Conservation (phyloP, 2,329 filamentous ascomycete species). For the Fusarium papillatum region DNA sequence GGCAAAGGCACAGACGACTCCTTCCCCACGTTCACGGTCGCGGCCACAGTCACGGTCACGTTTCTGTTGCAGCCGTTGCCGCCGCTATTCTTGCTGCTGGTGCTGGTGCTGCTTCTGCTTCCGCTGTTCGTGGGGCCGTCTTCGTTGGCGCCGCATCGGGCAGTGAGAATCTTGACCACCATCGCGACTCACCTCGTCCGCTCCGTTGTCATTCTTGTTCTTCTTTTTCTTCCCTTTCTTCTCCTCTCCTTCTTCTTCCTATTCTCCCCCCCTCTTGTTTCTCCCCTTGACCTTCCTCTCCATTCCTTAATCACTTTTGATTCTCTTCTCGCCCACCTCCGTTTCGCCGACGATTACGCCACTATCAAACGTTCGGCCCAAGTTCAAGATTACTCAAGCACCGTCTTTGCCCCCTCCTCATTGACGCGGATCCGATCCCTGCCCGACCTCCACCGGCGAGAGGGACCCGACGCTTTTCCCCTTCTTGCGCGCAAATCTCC, state of each 20-base stretch:
- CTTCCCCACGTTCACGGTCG: constrained; percentile 23
- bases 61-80: constrained; percentile 7
- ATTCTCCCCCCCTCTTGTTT: neutral
- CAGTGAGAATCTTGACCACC: constrained; percentile 19
- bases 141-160: constrained; percentile 29
- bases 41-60: constrained; percentile 16
- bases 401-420: constrained; percentile 34
- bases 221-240: constrained; percentile 10
- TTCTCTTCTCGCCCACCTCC: constrained; percentile 8
- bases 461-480: constrained; percentile 37
- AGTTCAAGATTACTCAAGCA: constrained; percentile 22
- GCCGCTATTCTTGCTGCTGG: neutral
- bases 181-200: constrained; percentile 24
- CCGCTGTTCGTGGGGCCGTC: constrained; percentile 11
- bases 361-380: constrained; percentile 22
- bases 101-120: neutral
- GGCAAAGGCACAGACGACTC: constrained; percentile 4
- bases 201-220: constrained; percentile 18
- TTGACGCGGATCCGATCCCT: constrained; percentile 37
- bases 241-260: constrained; percentile 5
- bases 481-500: constrained; percentile 37
- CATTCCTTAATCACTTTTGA: constrained; percentile 1
- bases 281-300: constrained; percentile 4
- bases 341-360: constrained; percentile 24
- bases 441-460: constrained; percentile 38